Evolutionary conservation across 139 green algal species (phyloP), one percentile per base, ranked within the genome.

Genomic region (Choricystis sp.): DNA sequence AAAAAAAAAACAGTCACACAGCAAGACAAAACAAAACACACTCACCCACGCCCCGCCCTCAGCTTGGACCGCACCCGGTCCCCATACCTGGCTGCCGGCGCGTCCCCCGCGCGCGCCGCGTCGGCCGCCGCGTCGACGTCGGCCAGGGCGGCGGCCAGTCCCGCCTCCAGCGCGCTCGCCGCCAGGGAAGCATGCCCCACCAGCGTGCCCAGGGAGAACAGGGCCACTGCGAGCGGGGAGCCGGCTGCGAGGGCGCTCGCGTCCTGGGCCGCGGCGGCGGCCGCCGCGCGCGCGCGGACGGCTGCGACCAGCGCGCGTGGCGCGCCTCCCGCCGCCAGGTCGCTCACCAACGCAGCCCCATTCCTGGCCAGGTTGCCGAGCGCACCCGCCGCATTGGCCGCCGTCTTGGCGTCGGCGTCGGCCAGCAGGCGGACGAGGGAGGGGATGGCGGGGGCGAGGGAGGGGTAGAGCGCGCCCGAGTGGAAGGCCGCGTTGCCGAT

Each of bases 281-380:
- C 25, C 19, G 60, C 20, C 3, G 30, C 4, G 2, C n/a, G n/a
- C 9, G 27, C 0, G 0, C 2, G 26, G n/a, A 57, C 5, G n/a
- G 19, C 26, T 24, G 27, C 26, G 21, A 61, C 3, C 30, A 30
- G 9, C 19, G 2, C 79, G 48, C 78, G 62, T 31, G 89, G 66
- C 2, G 84, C 81, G 0, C 75, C 77, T 0, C 77, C 78, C 29
- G 69, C 30, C 31, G 97, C 72, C 30, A 98, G 67, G 49, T 91
- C 79, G 0, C 64, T 59, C 66, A 85, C 91, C 16, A 98, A 75
- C 30, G 65, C 21, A 23, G 48, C 57, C 26, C 66, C 81, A 77
- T 97, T 97, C 59, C 90, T 81, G 31, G 91, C 85, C 2, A 98
- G 79, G 80, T 98, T 98, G 59, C 91, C 91, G 24, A 98, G 79